A percentile compares a stretch with the other conserved stretches of the same genome.
Evolutionary conservation across 306 rosid species (phyloP).

Genomic region (Medicago lupulina): DNA sequence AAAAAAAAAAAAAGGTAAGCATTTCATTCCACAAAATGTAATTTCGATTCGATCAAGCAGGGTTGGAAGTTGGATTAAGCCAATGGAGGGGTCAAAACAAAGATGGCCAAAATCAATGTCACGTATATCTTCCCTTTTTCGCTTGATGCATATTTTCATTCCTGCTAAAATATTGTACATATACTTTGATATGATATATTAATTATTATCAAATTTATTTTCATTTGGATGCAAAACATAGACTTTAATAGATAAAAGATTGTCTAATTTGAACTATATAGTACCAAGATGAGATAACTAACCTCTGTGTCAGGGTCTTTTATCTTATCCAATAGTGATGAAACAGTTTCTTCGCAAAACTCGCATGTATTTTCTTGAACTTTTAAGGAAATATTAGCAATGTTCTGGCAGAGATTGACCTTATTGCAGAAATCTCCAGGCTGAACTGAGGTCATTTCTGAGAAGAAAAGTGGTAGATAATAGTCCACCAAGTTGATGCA

Average conservation of each 20-base stretch:
- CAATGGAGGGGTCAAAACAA: no score
- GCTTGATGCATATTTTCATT: background rate
- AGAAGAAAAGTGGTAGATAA: slow-evolving; percentile 82
- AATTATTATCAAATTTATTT: background rate
- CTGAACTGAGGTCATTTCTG: slow-evolving; percentile 59
- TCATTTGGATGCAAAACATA: slow-evolving; percentile 9
- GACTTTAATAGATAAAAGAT: slow-evolving; percentile 24
- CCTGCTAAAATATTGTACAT: background rate
- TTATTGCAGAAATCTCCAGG: slow-evolving; percentile 73
- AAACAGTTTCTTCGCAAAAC: slow-evolving; percentile 68
- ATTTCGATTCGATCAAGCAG: background rate
- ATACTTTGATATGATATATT: slow-evolving; percentile 6
- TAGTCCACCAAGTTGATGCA: slow-evolving; percentile 78
- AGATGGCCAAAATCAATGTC: background rate
- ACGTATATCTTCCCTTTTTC: slow-evolving; percentile 1
- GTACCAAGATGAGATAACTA: slow-evolving; percentile 29
- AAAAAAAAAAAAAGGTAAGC: slow-evolving; percentile 34
- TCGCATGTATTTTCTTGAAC: slow-evolving; percentile 71
- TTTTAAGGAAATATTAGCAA: slow-evolving; percentile 55
- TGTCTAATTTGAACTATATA: slow-evolving; percentile 3
- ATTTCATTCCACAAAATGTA: slow-evolving; percentile 14
- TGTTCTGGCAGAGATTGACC: slow-evolving; percentile 65
- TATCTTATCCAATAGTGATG: slow-evolving; percentile 65
- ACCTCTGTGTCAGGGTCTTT: slow-evolving; percentile 86
- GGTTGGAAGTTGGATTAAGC: no score